These are phyloP conservation scores for Orbilia brochopaga DNA, from an alignment of 2,329 filamentous ascomycete genomes.

Conservation along the genomic window DNA sequence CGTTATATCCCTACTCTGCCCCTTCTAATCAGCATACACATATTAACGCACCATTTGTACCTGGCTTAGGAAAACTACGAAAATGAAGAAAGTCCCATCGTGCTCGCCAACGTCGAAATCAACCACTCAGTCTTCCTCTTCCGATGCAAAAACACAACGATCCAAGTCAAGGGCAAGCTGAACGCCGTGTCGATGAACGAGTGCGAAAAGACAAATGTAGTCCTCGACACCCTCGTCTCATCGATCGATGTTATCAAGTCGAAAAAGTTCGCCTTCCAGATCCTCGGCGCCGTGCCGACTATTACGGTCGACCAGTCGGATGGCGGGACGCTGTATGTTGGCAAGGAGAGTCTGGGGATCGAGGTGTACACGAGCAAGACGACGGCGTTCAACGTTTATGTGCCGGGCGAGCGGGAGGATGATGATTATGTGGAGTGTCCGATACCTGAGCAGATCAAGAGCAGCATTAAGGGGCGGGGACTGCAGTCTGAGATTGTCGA, in stretches of 20 bases:
- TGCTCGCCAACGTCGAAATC: constrained; percentile 81
- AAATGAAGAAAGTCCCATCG: constrained; percentile 68
- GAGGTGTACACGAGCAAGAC: constrained; percentile 92
- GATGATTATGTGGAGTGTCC: constrained; percentile 87
- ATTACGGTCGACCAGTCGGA: constrained; percentile 93
- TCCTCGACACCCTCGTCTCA: constrained; percentile 87
- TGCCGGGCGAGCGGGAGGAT: constrained; percentile 71
- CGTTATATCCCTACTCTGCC: constrained; percentile 55
- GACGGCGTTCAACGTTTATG: constrained; percentile 82
- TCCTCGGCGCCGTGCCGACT: constrained; percentile 83
- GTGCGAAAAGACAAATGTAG: constrained; percentile 78
- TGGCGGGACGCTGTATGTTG: constrained; percentile 83
- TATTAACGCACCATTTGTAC: background rate
- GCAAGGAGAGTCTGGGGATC: constrained; percentile 75
- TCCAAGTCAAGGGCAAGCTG: constrained; percentile 89
- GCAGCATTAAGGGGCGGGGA: constrained; percentile 75
- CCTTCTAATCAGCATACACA: constrained; percentile 27
- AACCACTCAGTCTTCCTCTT: constrained; percentile 90
- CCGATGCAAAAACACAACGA: constrained; percentile 86
- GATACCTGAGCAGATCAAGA: constrained; percentile 86
- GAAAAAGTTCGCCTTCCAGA: constrained; percentile 90
- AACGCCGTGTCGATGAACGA: constrained; percentile 98
- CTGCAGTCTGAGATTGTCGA: constrained; percentile 93
- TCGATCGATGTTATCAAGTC: constrained; percentile 95
- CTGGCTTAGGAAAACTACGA: constrained; percentile 81